phyloP scores from a whole-genome alignment of 352 stramenopile genomes.

The Phytophthora citrophthora region DNA sequence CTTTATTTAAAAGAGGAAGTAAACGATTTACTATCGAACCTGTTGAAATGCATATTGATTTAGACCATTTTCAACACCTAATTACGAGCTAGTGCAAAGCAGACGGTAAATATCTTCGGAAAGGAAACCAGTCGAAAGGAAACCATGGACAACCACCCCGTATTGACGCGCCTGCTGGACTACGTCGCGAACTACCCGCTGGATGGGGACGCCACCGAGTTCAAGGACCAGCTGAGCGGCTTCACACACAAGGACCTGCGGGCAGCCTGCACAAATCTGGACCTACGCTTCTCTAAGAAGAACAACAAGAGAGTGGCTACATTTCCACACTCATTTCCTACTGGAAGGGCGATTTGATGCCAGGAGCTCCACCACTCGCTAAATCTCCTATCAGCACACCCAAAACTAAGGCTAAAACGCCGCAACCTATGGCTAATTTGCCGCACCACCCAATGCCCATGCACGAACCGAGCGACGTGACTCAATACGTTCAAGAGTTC shows the following conservation, averaged over 20 bases:
- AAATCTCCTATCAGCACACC: not conserved
- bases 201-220: slow-evolving; percentile 9
- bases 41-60: no score
- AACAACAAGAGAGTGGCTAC: slow-evolving; percentile 22
- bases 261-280: slow-evolving; percentile 15
- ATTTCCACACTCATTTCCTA: slow-evolving; percentile 18
- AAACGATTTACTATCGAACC: not conserved
- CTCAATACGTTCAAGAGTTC: slow-evolving; percentile 24
- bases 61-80: not conserved
- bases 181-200: slow-evolving; percentile 22
- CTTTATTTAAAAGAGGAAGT: not conserved
- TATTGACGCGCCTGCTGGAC: slow-evolving; percentile 17
- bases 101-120: slow-evolving; percentile 4
- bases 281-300: slow-evolving; percentile 5
- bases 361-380: not conserved
- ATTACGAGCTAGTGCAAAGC: not conserved
- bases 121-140: slow-evolving; percentile 3
- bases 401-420: not conserved
- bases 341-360: slow-evolving; percentile 11
- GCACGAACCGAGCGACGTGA: slow-evolving; percentile 13
- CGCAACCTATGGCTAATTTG: slow-evolving; percentile 3
- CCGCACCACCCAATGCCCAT: slow-evolving; percentile 14
- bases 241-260: slow-evolving; percentile 24
- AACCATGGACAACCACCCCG: slow-evolving; percentile 17
- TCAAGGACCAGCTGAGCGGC: slow-evolving; percentile 22